These are phyloP conservation scores for Boletus insuetus DNA, from an alignment of 768 basidiomycete species.

Conservation along the genomic window DNA sequence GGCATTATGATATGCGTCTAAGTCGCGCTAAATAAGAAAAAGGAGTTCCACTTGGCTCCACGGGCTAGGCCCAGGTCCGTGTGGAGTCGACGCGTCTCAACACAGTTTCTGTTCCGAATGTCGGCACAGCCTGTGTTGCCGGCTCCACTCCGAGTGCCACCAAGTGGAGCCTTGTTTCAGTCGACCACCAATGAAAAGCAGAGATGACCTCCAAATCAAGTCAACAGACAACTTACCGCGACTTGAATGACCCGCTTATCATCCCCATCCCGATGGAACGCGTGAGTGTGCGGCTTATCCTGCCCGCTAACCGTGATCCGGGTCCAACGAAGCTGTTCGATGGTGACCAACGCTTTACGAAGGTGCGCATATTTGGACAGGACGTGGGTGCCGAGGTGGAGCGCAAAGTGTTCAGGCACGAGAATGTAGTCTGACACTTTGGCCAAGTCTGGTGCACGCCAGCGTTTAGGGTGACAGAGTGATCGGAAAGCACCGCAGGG, in stretches of 20 bases:
- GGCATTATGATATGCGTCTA: not conserved
- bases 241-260: constrained; percentile 74
- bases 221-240: constrained; percentile 40
- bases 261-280: constrained; percentile 87
- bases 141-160: constrained; percentile 18
- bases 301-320: constrained; percentile 58
- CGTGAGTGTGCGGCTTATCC: constrained; percentile 61
- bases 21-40: constrained; percentile 15
- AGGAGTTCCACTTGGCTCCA: constrained; percentile 17
- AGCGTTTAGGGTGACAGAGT: no score
- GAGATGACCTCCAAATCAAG: not conserved
- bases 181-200: not conserved
- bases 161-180: constrained; percentile 11
- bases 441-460: constrained; percentile 57
- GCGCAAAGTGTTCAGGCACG: constrained; percentile 77
- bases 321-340: constrained; percentile 83
- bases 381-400: constrained; percentile 83
- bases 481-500: not conserved
- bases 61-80: constrained; percentile 19
- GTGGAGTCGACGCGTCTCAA: constrained; percentile 13
- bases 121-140: constrained; percentile 8
- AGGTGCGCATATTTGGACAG: constrained; percentile 80
- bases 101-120: not conserved
- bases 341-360: constrained; percentile 61
- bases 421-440: constrained; percentile 89